These are phyloP conservation scores for Septoria linicola DNA, from an alignment of 2,329 filamentous ascomycete genomes.

Conservation along the genomic window DNA sequence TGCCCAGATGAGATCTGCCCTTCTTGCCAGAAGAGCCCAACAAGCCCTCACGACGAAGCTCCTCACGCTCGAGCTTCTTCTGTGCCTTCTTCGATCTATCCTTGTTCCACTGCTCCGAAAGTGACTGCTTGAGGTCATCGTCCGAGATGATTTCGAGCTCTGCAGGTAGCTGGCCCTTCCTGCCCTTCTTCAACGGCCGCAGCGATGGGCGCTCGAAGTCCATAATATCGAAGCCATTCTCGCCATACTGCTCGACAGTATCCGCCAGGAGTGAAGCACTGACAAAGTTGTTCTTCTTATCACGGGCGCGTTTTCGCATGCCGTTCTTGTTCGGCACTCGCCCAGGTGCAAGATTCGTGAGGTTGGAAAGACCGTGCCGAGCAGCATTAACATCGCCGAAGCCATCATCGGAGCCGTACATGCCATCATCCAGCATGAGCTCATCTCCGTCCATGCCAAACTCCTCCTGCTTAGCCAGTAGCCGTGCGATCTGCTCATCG, in stretches of 20 bases:
- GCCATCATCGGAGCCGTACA: conserved; percentile 24
- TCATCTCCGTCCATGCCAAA: conserved; percentile 62
- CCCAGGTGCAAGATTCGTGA: conserved; percentile 27
- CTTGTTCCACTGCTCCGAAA: conserved; percentile 45
- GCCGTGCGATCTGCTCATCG: conserved; percentile 62
- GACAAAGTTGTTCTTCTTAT: conserved; percentile 47
- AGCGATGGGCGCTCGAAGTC: conserved; percentile 73
- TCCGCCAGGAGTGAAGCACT: conserved; percentile 58
- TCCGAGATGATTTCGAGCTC: conserved; percentile 45
- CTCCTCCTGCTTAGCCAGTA: conserved; percentile 62
- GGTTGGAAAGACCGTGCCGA: conserved; percentile 32
- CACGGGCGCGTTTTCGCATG: conserved; percentile 23
- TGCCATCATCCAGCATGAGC: conserved; percentile 53
- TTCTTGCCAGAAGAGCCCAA: conserved; percentile 38
- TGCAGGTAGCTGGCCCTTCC: conserved; percentile 46
- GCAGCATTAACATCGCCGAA: conserved; percentile 36
- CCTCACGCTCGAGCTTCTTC: conserved; percentile 50
- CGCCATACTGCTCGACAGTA: conserved; percentile 62
- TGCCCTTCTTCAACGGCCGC: conserved; percentile 63
- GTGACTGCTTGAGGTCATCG: conserved; percentile 43
- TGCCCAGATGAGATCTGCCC: conserved; percentile 53
- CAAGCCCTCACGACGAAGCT: conserved; percentile 46
- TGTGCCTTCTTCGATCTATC: conserved; percentile 48
- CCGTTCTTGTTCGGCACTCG: conserved; percentile 25
- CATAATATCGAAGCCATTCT: conserved; percentile 78